Evolutionary conservation across 768 basidiomycete species (phyloP).

Genomic region (Russula sp.): DNA sequence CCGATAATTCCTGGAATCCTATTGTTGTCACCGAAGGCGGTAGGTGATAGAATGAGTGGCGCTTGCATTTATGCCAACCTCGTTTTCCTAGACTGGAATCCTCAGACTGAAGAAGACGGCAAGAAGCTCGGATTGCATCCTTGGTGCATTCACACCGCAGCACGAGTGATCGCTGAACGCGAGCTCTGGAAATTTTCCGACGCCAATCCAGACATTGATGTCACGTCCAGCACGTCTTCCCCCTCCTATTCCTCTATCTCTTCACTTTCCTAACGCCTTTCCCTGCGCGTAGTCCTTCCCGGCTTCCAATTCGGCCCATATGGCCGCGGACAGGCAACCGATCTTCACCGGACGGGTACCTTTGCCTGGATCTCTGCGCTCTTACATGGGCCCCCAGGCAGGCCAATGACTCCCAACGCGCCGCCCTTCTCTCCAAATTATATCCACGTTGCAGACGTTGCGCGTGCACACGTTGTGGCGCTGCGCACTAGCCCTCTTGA

Average conservation of each 20-base stretch:
- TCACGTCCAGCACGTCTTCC: conserved; percentile 21
- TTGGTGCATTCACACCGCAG: conserved; percentile 20
- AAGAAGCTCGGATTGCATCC: conserved; percentile 25
- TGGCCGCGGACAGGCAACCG: conserved; percentile 21
- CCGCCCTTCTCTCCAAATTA: conserved; percentile 25
- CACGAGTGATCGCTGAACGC: conserved; percentile 24
- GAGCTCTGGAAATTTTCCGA: conserved; percentile 26
- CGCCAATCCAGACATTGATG: conserved; percentile 17
- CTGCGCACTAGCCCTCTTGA: conserved; percentile 16
- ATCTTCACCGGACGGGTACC: conserved; percentile 11
- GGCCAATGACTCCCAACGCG: conserved; percentile 14
- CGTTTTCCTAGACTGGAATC: conserved; percentile 21
- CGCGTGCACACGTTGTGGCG: conserved; percentile 18
- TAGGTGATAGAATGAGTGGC: conserved; percentile 1
- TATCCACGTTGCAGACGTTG: conserved; percentile 22
- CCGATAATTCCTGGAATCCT: conserved; percentile 23
- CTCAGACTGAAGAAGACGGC: conserved; percentile 14
- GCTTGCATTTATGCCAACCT: neutral
- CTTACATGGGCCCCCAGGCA: conserved; percentile 17
- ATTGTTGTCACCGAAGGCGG: conserved; percentile 19
- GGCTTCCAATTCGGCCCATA: conserved; percentile 24
- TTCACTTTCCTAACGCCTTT: neutral
- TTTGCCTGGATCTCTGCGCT: conserved; percentile 26
- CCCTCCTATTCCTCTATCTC: neutral
- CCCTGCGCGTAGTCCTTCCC: conserved; percentile 9